Base-by-base conservation (phyloP, 164 flowering plant genomes). In the Malania oleifera region DNA sequence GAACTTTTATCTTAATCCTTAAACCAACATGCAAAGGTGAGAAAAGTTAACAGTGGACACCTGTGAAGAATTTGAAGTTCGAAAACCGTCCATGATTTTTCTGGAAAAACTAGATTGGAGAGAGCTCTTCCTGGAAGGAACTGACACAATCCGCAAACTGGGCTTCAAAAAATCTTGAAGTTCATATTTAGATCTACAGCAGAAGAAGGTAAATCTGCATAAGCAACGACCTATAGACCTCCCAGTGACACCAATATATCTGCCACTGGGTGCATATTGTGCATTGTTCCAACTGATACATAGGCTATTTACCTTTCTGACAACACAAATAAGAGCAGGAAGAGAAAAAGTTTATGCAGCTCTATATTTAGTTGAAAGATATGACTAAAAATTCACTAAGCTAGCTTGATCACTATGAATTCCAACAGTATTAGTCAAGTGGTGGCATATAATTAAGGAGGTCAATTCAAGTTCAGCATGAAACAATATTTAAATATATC, bases 111-210 rank as follows among this genome's bases (percentile, higher is more conserved):
- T 80, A 52, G 84, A 22, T 66, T 77, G 73, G 31, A 77, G 65
- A 68, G 87, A 72, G 65, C 64, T 64, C 73, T 57, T 78, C 65
- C 66, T 74, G 47, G 91, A 72, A 27, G 78, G 24, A 40, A n/a
- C 20, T 31, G 88, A 80, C 24, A 69, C 26, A 40, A 93, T 93
- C 68, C 97, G 81, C 86, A 93, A 75, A 74, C 97, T 90, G 46
- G 96, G 97, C 63, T 93, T 88, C 81, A 93, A 48, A 69, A 93
- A 93, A 69, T 84, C 95, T 74, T 93, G 99, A 61, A 60, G 82
- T 75, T 90, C 96, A 73, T 93, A 93, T 70, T 93, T 93, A 6
- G 91, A 77, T 84, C 99, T 93, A 58, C 67, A 65, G 40, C 26
- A 23, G 25, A 51, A 20, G 60, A 54, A 63, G 47, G 37, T 10